Evolutionary conservation across 768 basidiomycete genomes (phyloP).

Genomic region (Botryobasidium botryosum): DNA sequence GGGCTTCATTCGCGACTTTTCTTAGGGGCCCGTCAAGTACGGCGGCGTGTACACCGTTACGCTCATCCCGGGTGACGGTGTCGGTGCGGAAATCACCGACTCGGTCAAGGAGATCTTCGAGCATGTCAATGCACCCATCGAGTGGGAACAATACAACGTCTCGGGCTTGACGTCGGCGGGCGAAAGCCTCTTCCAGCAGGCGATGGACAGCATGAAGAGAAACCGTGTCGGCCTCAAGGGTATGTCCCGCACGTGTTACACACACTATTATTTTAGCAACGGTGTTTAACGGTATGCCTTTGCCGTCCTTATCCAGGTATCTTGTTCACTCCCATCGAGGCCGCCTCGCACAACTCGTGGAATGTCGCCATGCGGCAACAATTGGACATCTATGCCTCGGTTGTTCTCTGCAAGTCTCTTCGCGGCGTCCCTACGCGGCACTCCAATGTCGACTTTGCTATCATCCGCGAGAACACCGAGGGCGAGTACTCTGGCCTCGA

Average conservation of each 20-base stretch:
- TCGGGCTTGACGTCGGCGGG: conserved; percentile 90
- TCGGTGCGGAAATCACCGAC: conserved; percentile 93
- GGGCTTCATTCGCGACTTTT: not conserved
- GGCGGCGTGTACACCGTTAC: conserved; percentile 83
- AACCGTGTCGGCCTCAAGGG: conserved; percentile 98
- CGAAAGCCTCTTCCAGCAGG: conserved; percentile 90
- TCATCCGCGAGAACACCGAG: conserved; percentile 99
- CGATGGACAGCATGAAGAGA: conserved; percentile 93
- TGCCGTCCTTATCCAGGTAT: conserved; percentile 44
- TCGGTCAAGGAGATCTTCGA: conserved; percentile 99
- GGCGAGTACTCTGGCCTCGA: conserved; percentile 98
- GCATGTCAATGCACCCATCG: conserved; percentile 92
- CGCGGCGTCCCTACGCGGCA: conserved; percentile 94
- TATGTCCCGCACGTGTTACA: conserved; percentile 21
- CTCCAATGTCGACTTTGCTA: conserved; percentile 92
- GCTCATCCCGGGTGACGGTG: conserved; percentile 86
- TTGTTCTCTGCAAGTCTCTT: conserved; percentile 95
- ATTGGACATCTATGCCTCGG: conserved; percentile 97
- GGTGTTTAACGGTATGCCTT: not conserved
- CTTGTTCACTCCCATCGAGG: conserved; percentile 94
- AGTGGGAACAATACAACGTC: conserved; percentile 97
- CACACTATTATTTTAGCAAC: not conserved
- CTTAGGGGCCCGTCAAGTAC: conserved; percentile 69
- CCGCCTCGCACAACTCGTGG: conserved; percentile 96
- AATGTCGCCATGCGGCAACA: conserved; percentile 99